Base-by-base conservation (phyloP, 2,329 filamentous ascomycete species). In the Alternaria gaisen region DNA sequence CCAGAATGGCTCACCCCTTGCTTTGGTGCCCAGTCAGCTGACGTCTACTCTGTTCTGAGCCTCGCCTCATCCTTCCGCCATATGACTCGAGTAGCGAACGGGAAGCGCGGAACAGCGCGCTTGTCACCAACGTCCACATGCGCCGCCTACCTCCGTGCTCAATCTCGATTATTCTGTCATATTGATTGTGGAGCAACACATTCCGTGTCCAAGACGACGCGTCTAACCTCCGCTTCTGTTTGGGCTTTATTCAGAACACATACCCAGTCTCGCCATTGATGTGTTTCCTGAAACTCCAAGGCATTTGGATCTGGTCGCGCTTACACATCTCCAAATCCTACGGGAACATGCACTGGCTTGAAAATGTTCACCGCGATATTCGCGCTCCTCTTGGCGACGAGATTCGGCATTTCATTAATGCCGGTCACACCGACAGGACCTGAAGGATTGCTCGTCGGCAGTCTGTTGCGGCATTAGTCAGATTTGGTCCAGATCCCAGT, bases 81-180 rank as follows among this genome's bases (percentile, higher is more conserved):
- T 44, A 40, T 56, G 56, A 66, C 62, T 59, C 58, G 64, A 58
- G 56, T 67, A 63, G 63, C 58, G 50, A 57, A 46, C 61, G 47
- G 48, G 64, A 67, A 62, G 65, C 66, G 67, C 66, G 67, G 67
- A 68, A 58, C 58, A 60, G 63, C 61, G 64, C 66, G 66, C 62
- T 65, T 64, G 59, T 63, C 62, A 55, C 59, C 32, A 53, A 60
- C 60, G 53, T 58, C 38, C 9, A 47, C 42, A 58, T 52, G 55
- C 60, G 63, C 46, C 53, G 54, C 43, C 36, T 30, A 42, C 41
- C n/a, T 53, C 58, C 46, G 46, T 50, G 32, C 46, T 44, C 22
- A 52, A 30, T n/a, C 38, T 52, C 34, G 41, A 53, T 50, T 40
- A 43, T 58, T 43, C 47, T 20, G 26, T 52, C 22, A 48, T 44